Evolutionary conservation across 345 rosid genomes (phyloP), one percentile per base, ranked within the genome.

Genomic region (Brassica napus): DNA sequence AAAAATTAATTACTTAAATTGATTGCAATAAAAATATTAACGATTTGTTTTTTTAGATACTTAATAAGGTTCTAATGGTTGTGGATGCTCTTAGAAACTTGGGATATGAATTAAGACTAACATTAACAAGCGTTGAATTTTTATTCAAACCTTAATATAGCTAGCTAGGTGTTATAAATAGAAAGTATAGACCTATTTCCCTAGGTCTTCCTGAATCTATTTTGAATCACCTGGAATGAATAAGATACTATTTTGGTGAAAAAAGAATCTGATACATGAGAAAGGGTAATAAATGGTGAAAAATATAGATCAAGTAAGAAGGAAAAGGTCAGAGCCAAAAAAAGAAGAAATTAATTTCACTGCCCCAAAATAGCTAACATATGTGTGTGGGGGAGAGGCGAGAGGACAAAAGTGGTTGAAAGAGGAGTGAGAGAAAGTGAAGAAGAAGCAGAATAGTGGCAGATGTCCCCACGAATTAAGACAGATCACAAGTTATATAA

Each of bases 391-490:
- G 59, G 24, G 59, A 54, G 59, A 18, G 76, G 70, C 57, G 47
- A 63, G 64, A 76, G 81, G 79, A 71, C 77, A 75, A 72, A 75
- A 81, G 73, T 75, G 24, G 79, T 75, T 75, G 84, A 65, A 21
- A 65, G 72, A 67, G 55, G 72, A 72, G 75, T 18, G 71, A 57
- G 62, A 55, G 71, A 47, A 4, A 24, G 74, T 18, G 74, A 62
- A 49, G 73, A 66, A 80, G 79, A 75, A 74, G 77, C 69, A 59
- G 82, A 79, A 74, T 23, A 68, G 69, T 80, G 77, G 73, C 72
- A 71, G 77, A 81, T 81, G 81, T 76, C 84, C 81, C 81, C 77
- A 76, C 77, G 67, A 7, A 66, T 74, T 80, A 64, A 81, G 81
- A 81, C 73, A 76, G 81, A 76, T 80, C 79, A 80, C 62, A 63